Base-by-base conservation (phyloP, 176 grass and related monocot genomes). In the Miscanthus lutarioriparius region DNA sequence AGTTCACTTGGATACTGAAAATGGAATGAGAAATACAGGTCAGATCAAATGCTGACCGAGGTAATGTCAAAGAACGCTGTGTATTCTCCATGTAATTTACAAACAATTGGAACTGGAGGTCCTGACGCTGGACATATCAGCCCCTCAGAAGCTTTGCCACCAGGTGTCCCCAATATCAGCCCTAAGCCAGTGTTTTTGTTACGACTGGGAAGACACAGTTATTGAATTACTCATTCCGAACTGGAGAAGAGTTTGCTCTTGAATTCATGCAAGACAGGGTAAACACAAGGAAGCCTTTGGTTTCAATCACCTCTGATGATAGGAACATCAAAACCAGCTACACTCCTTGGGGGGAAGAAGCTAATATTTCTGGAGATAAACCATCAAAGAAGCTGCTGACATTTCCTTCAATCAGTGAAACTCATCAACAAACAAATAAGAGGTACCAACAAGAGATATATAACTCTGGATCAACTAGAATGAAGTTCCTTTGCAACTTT, bases 191-290 rank as follows among this genome's bases (percentile, higher is more conserved):
- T 49, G 28, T 84, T 81, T 86, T 83, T 83, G 70, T 88, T 40
- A 39, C 74, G 13, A 81, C 62, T 76, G 65, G 75, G 19, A 26
- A 32, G 68, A 85, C 49, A 51, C 83, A 87, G 41, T 71, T 84
- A 25, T 56, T 94, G 74, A 94, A 94, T 64, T 94, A 94, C 76
- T 94, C 89, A 16, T 89, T 94, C 77, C 89, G 86, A 80, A 94
- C 92, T 28, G 92, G 92, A 1, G 92, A 94, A 85, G 89, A 91
- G 75, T 94, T 94, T 64, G 62, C 80, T n/a, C 40, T 94, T 30
- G 83, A 89, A 72, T 91, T 94, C 64, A 84, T 94, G 75, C 89
- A 88, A 84, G 86, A 94, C 51, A 84, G 83, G 54, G 28, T 54
- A 67, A 71, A 49, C 83, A 73, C 76, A 36, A 48, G 65, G 20